Conservation (phyloP, 2,329 filamentous ascomycete genomes). For the Helicocarpus griseus region DNA sequence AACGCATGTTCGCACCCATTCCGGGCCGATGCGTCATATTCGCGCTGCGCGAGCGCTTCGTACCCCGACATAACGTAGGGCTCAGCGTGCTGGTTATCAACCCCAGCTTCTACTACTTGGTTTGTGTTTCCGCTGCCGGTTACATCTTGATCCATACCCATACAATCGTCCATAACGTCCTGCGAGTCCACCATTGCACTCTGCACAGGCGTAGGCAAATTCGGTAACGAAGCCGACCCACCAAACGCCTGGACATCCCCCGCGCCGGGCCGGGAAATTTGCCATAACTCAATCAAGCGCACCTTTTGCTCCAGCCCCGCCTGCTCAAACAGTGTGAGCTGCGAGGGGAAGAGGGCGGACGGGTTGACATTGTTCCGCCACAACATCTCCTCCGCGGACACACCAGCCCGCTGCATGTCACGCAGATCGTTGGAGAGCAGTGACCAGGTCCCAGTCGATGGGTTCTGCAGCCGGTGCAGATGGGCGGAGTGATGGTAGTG, state of each 20-base stretch:
- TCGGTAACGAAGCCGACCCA: not conserved
- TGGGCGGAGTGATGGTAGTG: constrained; percentile 80
- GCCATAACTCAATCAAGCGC: constrained; percentile 75
- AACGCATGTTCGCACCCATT: not conserved
- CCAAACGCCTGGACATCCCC: constrained; percentile 26
- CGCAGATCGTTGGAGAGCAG: constrained; percentile 44
- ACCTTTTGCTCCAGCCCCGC: constrained; percentile 63
- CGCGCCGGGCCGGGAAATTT: constrained; percentile 61
- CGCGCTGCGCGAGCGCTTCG: constrained; percentile 55
- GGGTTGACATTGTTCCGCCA: constrained; percentile 61
- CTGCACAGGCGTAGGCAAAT: not conserved
- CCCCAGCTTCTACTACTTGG: not conserved
- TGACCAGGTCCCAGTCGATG: constrained; percentile 29
- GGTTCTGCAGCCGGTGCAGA: constrained; percentile 41
- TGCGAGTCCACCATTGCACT: not conserved
- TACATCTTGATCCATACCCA: constrained; percentile 18
- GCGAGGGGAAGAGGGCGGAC: constrained; percentile 57
- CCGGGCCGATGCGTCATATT: constrained; percentile 41
- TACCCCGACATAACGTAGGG: constrained; percentile 83
- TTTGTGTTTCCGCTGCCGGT: not conserved
- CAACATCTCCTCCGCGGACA: constrained; percentile 47
- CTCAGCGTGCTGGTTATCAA: constrained; percentile 46
- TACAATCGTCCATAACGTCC: constrained; percentile 23
- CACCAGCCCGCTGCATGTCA: constrained; percentile 33
- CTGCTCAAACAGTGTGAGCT: constrained; percentile 68